These are phyloP conservation scores for Pascua guehoae DNA, from an alignment of 1,284 basidiomycete species.

Conservation along the genomic window DNA sequence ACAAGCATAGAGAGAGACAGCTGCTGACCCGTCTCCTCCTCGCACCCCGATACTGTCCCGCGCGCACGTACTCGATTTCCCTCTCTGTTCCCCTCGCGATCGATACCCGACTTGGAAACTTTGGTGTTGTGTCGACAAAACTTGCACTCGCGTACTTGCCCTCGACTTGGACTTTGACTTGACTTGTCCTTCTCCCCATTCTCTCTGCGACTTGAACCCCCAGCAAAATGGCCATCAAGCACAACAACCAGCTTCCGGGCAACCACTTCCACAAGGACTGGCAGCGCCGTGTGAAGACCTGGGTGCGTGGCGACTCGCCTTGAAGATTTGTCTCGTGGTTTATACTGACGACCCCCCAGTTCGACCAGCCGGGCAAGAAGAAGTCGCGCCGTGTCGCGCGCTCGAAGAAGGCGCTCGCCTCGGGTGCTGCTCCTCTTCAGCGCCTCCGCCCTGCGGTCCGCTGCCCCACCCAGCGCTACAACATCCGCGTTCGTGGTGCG, in stretches of 20 bases:
- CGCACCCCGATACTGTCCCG: neutral
- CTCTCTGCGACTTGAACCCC: neutral
- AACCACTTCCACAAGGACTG: conserved; percentile 99
- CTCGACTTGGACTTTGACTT: neutral
- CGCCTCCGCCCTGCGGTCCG: conserved; percentile 96
- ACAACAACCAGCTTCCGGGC: conserved; percentile 66
- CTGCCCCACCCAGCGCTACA: conserved; percentile 96
- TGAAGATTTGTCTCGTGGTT: neutral
- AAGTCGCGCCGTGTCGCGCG: conserved; percentile 91
- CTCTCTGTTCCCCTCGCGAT: neutral
- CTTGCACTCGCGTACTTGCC: neutral
- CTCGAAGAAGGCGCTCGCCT: conserved; percentile 82
- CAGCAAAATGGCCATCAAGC: conserved; percentile 22
- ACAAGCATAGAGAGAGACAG: too few species aligned
- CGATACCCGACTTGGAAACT: neutral
- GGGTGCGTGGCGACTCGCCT: conserved; percentile 27
- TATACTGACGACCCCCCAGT: conserved; percentile 65
- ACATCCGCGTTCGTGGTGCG: conserved; percentile 79
- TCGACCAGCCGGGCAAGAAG: conserved; percentile 98
- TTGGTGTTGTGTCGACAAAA: neutral
- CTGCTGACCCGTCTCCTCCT: neutral
- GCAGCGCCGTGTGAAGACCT: conserved; percentile 53
- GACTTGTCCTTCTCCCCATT: neutral
- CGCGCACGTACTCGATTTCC: neutral
- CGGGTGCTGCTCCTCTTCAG: conserved; percentile 87